Evolutionary conservation across 176 grass and related monocot genomes (phyloP).

Genomic region (Otatea glauca): DNA sequence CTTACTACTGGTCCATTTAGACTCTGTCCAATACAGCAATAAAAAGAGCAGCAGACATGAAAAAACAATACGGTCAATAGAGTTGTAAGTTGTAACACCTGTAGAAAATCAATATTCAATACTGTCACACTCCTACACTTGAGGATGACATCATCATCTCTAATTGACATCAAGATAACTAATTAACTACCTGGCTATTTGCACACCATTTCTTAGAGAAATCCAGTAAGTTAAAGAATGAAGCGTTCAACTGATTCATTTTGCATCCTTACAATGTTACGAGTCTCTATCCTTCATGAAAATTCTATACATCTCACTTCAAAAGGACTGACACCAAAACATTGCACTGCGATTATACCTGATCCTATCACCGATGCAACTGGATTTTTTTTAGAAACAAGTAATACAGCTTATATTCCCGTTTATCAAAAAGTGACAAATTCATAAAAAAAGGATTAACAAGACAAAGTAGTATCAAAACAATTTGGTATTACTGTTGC

Average conservation of each 20-base stretch:
- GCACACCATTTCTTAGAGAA: neutral
- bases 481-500: neutral
- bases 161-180: neutral
- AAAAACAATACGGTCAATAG: neutral
- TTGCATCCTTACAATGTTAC: neutral
- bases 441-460: neutral
- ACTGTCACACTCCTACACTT: neutral
- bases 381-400: neutral
- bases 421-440: neutral
- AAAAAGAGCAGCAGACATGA: neutral
- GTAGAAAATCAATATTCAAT: neutral
- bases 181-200: neutral
- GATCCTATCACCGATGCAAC: conserved; percentile 5
- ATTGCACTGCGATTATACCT: neutral
- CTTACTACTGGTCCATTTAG: neutral
- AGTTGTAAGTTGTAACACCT: neutral
- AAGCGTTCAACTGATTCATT: neutral
- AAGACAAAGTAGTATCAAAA: neutral
- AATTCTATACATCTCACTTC: neutral
- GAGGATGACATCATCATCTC: neutral
- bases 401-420: neutral
- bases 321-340: neutral
- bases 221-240: neutral
- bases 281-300: neutral
- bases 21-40: neutral